Base-by-base conservation (phyloP, 805 yeast genomes). In the Alloascoidea africana region DNA sequence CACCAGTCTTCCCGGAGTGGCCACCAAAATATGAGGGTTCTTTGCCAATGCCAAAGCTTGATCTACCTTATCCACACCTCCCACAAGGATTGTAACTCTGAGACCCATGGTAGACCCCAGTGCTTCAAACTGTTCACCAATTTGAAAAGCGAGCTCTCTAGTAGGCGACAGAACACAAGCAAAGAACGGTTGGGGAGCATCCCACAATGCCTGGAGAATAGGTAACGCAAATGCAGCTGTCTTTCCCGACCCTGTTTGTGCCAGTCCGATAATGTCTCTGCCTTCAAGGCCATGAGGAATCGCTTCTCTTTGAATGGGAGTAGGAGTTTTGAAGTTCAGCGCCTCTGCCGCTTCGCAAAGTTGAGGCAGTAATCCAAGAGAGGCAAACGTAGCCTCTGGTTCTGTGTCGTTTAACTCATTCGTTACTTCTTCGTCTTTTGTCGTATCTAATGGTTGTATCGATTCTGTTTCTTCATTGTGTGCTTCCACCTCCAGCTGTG, bases 221-320 rank as follows among this genome's bases (percentile, higher is more conserved):
- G 98, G 98, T 37, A 91, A 74, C 5, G 97, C 96, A 65, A 91
- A 91, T 0, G 98, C 98, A 0, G 97, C 98, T 0, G 98, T 91
- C 58, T 89, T 89, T 45, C 98, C 98, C 3, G 96, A 84, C 34
- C 98, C 98, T 0, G 98, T 89, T 52, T 89, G 96, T 0, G 98
- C 98, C 43, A 89, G 68, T 11, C 98, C 98, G 51, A 89, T 86
- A 35, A 89, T 78, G 59, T 89, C 98, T 45, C 85, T 74, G 3
- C 96, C 96, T 46, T 79, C 73, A 14, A 91, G 59, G 2, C 95
- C 96, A 46, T 81, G 80, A 1, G 97, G 97, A 43, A 89, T 81
- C 8, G 96, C 72, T 56, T 84, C 85, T 4, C 78, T 70, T 60
- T 89, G 98, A 55, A 89, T 91, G 6, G 97, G 95, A 0, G 97